Evolutionary conservation across 2,329 filamentous ascomycete genomes (phyloP).

Genomic region (Calonectria multiphialidica): DNA sequence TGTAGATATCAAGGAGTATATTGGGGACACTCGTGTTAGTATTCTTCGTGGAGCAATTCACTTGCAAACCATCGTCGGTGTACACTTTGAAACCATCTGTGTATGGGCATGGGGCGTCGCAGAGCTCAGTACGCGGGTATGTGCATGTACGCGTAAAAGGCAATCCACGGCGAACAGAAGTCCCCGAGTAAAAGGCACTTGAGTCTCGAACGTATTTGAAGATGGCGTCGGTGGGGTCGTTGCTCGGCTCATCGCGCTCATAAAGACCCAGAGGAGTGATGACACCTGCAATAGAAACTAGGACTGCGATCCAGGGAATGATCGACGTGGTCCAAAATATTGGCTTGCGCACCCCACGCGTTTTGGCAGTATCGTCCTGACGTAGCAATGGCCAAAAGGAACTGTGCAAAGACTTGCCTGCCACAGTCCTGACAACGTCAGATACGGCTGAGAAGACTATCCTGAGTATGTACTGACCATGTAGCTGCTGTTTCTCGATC

Average conservation of each 20-base stretch:
- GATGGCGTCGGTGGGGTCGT: background rate
- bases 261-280: conserved; percentile 60
- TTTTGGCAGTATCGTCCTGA: conserved; percentile 49
- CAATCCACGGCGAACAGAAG: conserved; percentile 46
- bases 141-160: conserved; percentile 29
- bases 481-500: conserved; percentile 52
- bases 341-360: conserved; percentile 43
- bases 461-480: conserved; percentile 43
- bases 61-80: background rate
- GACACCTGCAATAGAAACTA: conserved; percentile 56
- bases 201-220: conserved; percentile 55
- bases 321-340: conserved; percentile 26
- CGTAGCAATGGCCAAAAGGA: conserved; percentile 58
- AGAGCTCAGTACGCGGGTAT: conserved; percentile 38
- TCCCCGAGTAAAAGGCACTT: conserved; percentile 54
- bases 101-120: conserved; percentile 42
- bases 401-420: conserved; percentile 47
- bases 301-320: conserved; percentile 43
- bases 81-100: conserved; percentile 27
- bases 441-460: background rate
- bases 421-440: conserved; percentile 28
- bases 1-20: conserved; percentile 31
- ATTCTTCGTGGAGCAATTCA: conserved; percentile 17
- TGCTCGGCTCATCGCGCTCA: conserved; percentile 42
- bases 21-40: conserved; percentile 41